Evolutionary conservation across 2,329 filamentous ascomycete genomes (phyloP), one percentile per base, ranked within the genome.

Genomic region (Trichophyton equinum): DNA sequence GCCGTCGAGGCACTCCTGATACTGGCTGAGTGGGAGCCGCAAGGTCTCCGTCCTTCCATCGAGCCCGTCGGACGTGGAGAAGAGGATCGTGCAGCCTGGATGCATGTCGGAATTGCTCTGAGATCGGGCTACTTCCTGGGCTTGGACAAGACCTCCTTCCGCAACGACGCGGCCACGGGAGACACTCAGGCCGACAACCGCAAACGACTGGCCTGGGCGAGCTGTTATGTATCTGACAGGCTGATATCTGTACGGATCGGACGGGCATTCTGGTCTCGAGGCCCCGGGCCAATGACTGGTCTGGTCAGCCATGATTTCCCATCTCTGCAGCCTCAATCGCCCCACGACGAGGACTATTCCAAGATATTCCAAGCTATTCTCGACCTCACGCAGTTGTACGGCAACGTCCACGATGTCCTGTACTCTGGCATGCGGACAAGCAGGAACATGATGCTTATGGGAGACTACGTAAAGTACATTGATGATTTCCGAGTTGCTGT

Each of bases 1-100:
- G 84, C 86, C 1, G 85, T 89, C 0, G 86, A 89, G 68, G 85
- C 85, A 1, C 73, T 89, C 1, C 75, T 89, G 0, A 75, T 89
- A 1, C 79, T 89, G 1, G 86, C 86, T 0, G 86, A 89, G 67
- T 89, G 86, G 86, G 85, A 85, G 5, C 85, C 85, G 0, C 85
- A 87, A 63, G 82, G 83, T 0, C 79, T 84, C 1, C 76, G 84
- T 4, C 79, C 79, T 2, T 76, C 80, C 38, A 81, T 82, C 33
- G 83, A 83, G 36, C 78, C 81, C 27, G 83, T 89, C 20, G 86
- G 86, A 0, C 80, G 85, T 60, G 86, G 86, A 7, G 86, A 89
- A 69, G 86, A 89, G 68, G 86, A 89, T 66, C 81, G 86, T 51
- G 85, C 86, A 33, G 85, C 85, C 0, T 89, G 86, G 86, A 89